phyloP scores from a whole-genome alignment of 2,329 filamentous ascomycete genomes.

The Bretziella fagacearum region DNA sequence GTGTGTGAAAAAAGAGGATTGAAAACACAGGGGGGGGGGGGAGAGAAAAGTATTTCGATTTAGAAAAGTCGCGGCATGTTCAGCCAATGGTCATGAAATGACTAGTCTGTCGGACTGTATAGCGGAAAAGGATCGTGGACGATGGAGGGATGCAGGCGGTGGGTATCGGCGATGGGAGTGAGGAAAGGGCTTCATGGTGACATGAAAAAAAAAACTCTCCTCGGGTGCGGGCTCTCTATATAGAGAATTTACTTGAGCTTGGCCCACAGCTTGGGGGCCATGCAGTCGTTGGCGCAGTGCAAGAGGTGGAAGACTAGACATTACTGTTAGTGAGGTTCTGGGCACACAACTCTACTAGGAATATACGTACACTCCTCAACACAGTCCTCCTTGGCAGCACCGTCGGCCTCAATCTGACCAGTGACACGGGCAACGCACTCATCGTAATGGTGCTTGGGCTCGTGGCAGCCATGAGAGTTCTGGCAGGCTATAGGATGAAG shows the following conservation, averaged over 20 bases:
- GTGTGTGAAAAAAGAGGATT: background rate
- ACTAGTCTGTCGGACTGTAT: background rate
- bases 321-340: background rate
- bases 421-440: slow-evolving; percentile 94
- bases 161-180: slow-evolving; percentile 6
- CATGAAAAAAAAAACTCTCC: slow-evolving; percentile 4
- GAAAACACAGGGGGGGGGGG: background rate
- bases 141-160: background rate
- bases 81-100: slow-evolving; percentile 1
- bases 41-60: slow-evolving; percentile 1
- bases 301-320: slow-evolving; percentile 85
- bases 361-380: slow-evolving; percentile 84
- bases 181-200: slow-evolving; percentile 5
- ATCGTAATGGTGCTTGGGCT: slow-evolving; percentile 93
- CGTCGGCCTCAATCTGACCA: slow-evolving; percentile 43
- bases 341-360: background rate
- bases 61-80: background rate
- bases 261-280: slow-evolving; percentile 89
- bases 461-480: slow-evolving; percentile 68
- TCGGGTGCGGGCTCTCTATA: background rate
- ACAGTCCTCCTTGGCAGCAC: slow-evolving; percentile 75
- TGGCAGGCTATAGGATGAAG: slow-evolving; percentile 53
- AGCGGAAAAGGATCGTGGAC: background rate
- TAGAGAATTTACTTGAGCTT: slow-evolving; percentile 61
- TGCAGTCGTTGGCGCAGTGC: slow-evolving; percentile 85